Percentiles rank a stretch among this genome's conserved stretches.
Conservation (phyloP, 176 grass and related monocot species). For the Alloteropsis semialata region DNA sequence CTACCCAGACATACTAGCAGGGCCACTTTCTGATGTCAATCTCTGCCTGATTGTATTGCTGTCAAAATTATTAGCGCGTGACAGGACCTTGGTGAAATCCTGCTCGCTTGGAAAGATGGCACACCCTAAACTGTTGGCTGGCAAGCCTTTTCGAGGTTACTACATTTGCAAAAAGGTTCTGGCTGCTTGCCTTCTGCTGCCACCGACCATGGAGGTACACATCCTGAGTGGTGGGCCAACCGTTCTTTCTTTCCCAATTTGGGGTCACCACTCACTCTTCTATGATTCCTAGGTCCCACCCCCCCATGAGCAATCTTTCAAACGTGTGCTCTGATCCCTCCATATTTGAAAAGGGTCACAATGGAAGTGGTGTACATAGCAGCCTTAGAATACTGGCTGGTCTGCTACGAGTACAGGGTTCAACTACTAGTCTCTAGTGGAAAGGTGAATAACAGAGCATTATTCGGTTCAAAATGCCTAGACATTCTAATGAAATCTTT, state of each 20-base stretch:
- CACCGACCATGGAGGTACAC: constrained; percentile 34
- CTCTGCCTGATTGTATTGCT: constrained; percentile 24
- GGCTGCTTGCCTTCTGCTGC: not conserved
- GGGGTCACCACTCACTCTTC: constrained; percentile 12
- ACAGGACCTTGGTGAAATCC: constrained; percentile 29
- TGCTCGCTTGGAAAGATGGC: constrained; percentile 28
- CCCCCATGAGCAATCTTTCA: constrained; percentile 14
- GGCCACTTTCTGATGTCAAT: constrained; percentile 31
- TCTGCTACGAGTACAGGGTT: not conserved
- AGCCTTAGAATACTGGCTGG: constrained; percentile 15
- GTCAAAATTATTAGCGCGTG: constrained; percentile 22
- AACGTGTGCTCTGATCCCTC: not conserved
- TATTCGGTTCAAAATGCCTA: constrained; percentile 1
- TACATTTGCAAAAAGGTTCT: constrained; percentile 26
- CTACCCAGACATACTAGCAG: not conserved
- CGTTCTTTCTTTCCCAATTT: constrained; percentile 15
- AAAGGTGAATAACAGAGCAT: not conserved
- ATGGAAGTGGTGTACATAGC: constrained; percentile 6
- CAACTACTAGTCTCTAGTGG: not conserved
- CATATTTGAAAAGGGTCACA: not conserved
- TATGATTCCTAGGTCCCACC: constrained; percentile 28
- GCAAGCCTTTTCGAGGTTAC: constrained; percentile 31
- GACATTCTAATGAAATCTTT: constrained; percentile 6
- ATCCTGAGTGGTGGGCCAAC: constrained; percentile 26
- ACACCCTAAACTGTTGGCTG: constrained; percentile 39